Evolutionary conservation across 208 protist genomes (phyloP), one percentile per base, ranked within the genome.

Genomic region (Leishmania lainsoni): DNA sequence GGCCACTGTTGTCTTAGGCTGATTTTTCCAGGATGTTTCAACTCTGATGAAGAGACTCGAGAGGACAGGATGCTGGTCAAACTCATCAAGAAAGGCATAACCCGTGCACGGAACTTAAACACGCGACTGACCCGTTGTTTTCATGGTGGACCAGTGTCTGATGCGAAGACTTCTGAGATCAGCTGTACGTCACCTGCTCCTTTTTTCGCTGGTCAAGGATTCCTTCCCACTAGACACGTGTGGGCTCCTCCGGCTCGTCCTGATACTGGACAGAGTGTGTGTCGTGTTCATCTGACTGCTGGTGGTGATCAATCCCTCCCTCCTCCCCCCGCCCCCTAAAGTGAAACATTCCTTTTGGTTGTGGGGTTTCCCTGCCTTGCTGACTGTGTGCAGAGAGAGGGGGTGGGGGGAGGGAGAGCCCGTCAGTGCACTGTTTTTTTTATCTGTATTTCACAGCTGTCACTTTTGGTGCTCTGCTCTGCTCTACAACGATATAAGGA

Each of bases 201-300:
- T 4, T 90, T n/a, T 90, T 78, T 52, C 78, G 9, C 75, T 91
- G 1, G 81, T 89, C 49, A 75, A 68, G 49, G 54, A 42, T 61
- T 88, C 88, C 26, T 90, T 91, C 65, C 63, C 68, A 29, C 78
- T 91, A 26, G 88, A 91, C 49, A 88, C 90, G 86, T 81, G 82
- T 45, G 90, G 90, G 2, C 79, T 94, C 26, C 89, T 86, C 51
- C 88, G 87, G 4, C 92, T 89, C 70, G 87, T 92, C n/a, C 92
- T 91, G 75, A 82, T 91, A 0, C 85, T 92, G 10, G 84, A 90
- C n/a, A 91, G 88, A 51, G 29, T 83, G 16, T 78, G 35, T 39
- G 3, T 16, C n/a, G 12, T 51, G 2, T 29, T 48, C 35, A 48
- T 45, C 17, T 5, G 39, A 17, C 66, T 22, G 66, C 29, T 63